Conservation (phyloP, 2,329 filamentous ascomycete species). For the Botrytis fragariae region DNA sequence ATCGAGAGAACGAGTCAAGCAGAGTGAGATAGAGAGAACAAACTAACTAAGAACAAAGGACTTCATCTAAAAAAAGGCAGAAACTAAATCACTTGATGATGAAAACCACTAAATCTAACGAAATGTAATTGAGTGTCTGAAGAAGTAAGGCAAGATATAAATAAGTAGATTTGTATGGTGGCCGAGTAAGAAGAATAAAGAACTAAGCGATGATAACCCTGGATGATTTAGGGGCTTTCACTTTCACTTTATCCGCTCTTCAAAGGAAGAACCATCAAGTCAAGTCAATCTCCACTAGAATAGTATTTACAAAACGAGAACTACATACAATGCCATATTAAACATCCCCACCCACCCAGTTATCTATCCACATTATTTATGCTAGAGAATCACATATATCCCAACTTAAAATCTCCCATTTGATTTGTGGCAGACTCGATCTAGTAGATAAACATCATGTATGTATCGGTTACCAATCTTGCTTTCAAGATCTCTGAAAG, state of each 20-base stretch:
- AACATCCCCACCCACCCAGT: background rate
- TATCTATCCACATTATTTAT: background rate
- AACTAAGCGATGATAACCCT: background rate
- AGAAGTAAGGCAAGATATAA: fast-evolving
- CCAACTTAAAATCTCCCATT: background rate
- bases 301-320: background rate
- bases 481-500: background rate
- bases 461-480: background rate
- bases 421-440: background rate
- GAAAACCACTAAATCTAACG: background rate
- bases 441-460: background rate
- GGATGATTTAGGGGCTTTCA: background rate
- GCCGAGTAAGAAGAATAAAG: background rate
- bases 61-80: background rate
- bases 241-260: no score
- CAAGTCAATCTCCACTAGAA: background rate
- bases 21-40: fast-evolving
- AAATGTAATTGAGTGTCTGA: background rate
- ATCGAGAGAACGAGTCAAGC: no score
- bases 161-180: background rate
- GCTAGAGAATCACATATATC: background rate
- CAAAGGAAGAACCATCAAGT: no score
- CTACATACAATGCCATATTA: background rate
- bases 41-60: no score
- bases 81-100: background rate